phyloP scores from a whole-genome alignment of 2,329 filamentous ascomycete genomes.

The Pleoardoris graminearum region DNA sequence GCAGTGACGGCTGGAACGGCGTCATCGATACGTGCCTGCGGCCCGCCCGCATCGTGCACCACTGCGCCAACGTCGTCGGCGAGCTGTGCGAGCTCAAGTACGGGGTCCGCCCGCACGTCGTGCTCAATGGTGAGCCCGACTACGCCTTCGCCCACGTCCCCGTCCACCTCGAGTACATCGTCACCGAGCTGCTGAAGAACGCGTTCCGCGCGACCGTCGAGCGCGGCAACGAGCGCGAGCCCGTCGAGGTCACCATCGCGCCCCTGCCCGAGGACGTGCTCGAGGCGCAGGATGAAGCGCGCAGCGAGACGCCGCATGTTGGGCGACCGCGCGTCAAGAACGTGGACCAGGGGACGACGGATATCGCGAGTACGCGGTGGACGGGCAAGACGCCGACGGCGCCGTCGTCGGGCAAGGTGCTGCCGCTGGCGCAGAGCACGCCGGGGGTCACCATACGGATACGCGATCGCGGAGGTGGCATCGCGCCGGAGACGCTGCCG shows the following conservation, averaged over 20 bases:
- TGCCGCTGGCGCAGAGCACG: conserved; percentile 54
- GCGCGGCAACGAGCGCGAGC: conserved; percentile 74
- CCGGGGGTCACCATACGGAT: conserved; percentile 95
- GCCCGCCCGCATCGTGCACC: conserved; percentile 78
- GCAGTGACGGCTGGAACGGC: conserved; percentile 72
- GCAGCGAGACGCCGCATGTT: conserved; percentile 6
- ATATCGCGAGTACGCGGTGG: conserved; percentile 36
- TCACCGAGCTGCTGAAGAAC: conserved; percentile 96
- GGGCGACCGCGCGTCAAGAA: conserved; percentile 25
- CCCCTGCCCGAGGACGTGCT: conserved; percentile 59
- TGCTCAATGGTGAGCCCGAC: conserved; percentile 81
- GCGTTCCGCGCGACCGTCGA: conserved; percentile 94
- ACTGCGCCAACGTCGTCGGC: conserved; percentile 86
- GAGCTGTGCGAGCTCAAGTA: conserved; percentile 98
- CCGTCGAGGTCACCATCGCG: conserved; percentile 90
- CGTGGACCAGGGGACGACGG: conserved; percentile 36
- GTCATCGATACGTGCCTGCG: conserved; percentile 91
- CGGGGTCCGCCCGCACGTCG: conserved; percentile 77
- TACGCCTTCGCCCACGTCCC: conserved; percentile 94
- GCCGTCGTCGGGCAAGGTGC: conserved; percentile 42
- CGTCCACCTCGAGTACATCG: conserved; percentile 95
- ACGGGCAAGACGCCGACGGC: conserved; percentile 23
- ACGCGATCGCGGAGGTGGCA: conserved; percentile 92
- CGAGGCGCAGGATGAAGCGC: conserved; percentile 17
- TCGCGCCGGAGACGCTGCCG: conserved; percentile 77